Base-by-base conservation (phyloP, 768 basidiomycete species). In the Rubroboletus satanas region DNA sequence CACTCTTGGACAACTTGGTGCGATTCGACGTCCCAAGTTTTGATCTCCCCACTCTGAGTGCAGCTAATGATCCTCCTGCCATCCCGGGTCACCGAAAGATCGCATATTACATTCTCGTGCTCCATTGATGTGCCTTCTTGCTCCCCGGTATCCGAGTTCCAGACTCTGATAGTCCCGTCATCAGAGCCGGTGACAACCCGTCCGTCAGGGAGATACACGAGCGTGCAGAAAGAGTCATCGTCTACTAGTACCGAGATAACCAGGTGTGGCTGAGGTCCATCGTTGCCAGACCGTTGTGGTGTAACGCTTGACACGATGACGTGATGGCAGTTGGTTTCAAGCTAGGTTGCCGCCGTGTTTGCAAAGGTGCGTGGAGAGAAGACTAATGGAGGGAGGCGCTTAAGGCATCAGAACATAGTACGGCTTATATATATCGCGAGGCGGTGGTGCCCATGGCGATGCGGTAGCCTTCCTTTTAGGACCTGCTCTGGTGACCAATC, bases 151-250 rank as follows among this genome's bases (percentile, higher is more conserved):
- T 45, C 51, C 11, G 43, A 5, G 10, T 49, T 32, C 59, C 57
- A 49, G 2, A 55, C 17, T 8, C 7, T 47, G 23, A 49, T 15
- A 5, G 14, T 37, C 41, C n/a, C 35, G 2, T 11, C 46, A 0
- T 0, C 0, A 6, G 33, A 39, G 5, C 33, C 32, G 2, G 52
- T 49, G 28, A 52, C 52, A 21, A 52, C 7, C 17, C 43, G 44
- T 37, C 53, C 47, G 29, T 45, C 39, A 42, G 62, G 39, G 23
- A 62, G 51, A 42, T 45, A 62, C 10, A 26, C 44, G 3, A 59
- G 46, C 8, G 0, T 29, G 9, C 4, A 1, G 17, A 43, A 21
- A 18, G 0, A 0, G 3, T 0, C 8, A 11, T 29, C 21, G 12
- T 41, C 12, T 10, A 21, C 21, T 21, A 21, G 21, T 21, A 21